A percentile compares a stretch with the other conserved stretches of the same genome.
Conservation (phyloP, 2,329 filamentous ascomycete genomes). For the Metarhizium album region DNA sequence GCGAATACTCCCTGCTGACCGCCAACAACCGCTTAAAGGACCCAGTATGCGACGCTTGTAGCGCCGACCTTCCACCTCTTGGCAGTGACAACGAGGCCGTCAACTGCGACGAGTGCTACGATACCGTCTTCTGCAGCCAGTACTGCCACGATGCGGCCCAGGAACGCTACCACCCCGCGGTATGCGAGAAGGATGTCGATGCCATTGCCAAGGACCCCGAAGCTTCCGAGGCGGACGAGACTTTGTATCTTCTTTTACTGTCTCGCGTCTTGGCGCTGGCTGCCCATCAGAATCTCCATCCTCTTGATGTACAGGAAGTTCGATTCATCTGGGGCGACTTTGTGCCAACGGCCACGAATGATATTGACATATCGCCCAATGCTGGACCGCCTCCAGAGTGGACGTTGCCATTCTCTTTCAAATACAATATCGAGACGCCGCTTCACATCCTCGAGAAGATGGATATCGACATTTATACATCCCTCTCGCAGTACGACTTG, state of each 20-base stretch:
- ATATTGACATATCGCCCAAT: constrained; percentile 41
- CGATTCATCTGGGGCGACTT: constrained; percentile 64
- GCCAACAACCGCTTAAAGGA: constrained; percentile 84
- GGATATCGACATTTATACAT: constrained; percentile 65
- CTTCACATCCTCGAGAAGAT: constrained; percentile 75
- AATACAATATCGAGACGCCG: constrained; percentile 62
- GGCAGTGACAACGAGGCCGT: constrained; percentile 34
- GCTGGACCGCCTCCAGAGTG: constrained; percentile 48
- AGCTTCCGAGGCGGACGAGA: constrained; percentile 46
- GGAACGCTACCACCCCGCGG: constrained; percentile 50
- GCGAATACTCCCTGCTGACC: constrained; percentile 77
- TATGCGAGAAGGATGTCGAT: constrained; percentile 57
- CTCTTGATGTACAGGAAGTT: constrained; percentile 52
- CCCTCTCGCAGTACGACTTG: constrained; percentile 49
- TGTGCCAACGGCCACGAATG: constrained; percentile 38
- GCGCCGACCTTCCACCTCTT: constrained; percentile 56
- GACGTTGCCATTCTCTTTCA: constrained; percentile 70
- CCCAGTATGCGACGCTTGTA: constrained; percentile 81
- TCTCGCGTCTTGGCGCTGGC: constrained; percentile 54
- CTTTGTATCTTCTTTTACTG: constrained; percentile 52
- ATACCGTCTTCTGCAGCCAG: constrained; percentile 56
- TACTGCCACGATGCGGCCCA: constrained; percentile 48
- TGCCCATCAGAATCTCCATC: constrained; percentile 47
- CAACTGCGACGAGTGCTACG: constrained; percentile 49
- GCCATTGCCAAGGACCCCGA: constrained; percentile 54